Evolutionary conservation across 306 rosid genomes (phyloP).

Genomic region (Prunus davidiana): DNA sequence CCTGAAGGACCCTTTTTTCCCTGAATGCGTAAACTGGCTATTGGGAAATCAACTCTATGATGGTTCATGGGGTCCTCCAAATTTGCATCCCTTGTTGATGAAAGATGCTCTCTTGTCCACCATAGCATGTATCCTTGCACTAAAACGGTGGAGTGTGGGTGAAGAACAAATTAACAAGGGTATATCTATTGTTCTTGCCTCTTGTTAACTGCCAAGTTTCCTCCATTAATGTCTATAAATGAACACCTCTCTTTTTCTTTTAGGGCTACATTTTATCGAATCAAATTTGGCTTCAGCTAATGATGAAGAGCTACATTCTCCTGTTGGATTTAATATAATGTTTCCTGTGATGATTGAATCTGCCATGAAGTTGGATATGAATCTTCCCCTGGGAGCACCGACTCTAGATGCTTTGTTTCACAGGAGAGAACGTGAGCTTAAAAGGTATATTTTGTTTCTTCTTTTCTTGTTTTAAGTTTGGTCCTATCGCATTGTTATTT

Average conservation of each 20-base stretch:
- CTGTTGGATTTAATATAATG: slow-evolving; percentile 68
- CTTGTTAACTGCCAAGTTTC: neutral
- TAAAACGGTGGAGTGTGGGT: slow-evolving; percentile 67
- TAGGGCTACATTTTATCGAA: slow-evolving; percentile 71
- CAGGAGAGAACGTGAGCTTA: slow-evolving; percentile 55
- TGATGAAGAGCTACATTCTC: slow-evolving; percentile 60
- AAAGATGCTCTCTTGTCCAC: slow-evolving; percentile 76
- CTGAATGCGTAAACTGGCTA: slow-evolving; percentile 71
- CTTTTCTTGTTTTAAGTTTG: slow-evolving; percentile 1
- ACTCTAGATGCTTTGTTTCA: slow-evolving; percentile 47
- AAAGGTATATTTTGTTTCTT: slow-evolving; percentile 31
- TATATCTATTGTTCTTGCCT: slow-evolving; percentile 14
- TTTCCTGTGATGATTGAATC: slow-evolving; percentile 62
- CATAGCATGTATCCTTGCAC: slow-evolving; percentile 64
- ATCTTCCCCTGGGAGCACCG: slow-evolving; percentile 37
- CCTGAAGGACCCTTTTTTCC: slow-evolving; percentile 53
- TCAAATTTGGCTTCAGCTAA: slow-evolving; percentile 57
- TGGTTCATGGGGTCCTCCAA: slow-evolving; percentile 77
- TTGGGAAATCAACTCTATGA: slow-evolving; percentile 65
- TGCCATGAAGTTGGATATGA: slow-evolving; percentile 55
- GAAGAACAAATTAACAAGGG: slow-evolving; percentile 61
- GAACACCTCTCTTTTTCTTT: slow-evolving; percentile 24
- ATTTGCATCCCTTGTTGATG: slow-evolving; percentile 41
- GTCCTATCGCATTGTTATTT: neutral
- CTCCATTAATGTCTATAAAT: slow-evolving; percentile 9